Evolutionary conservation across 1,139 yeast genomes (phyloP).

Genomic region (Candida gigantensis): DNA sequence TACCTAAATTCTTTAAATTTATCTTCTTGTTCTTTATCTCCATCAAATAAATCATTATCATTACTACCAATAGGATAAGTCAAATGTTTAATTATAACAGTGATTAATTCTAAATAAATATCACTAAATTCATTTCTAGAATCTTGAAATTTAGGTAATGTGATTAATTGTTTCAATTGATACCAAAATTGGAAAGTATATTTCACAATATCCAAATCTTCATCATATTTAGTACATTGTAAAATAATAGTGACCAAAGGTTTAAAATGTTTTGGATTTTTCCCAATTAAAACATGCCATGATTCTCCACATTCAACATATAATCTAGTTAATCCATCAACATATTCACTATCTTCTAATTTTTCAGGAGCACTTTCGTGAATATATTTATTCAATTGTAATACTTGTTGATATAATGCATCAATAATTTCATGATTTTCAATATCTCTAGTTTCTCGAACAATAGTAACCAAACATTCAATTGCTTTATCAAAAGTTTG

Average conservation of each 20-base stretch:
- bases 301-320: slow-evolving; percentile 94
- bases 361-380: slow-evolving; percentile 25
- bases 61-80: slow-evolving; percentile 64
- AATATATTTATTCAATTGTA: slow-evolving; percentile 58
- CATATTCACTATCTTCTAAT: slow-evolving; percentile 66
- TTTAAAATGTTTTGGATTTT: slow-evolving; percentile 67
- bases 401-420: slow-evolving; percentile 67
- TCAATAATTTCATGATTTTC: slow-evolving; percentile 61
- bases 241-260: slow-evolving; percentile 76
- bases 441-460: slow-evolving; percentile 80
- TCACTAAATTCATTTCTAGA: slow-evolving; percentile 61
- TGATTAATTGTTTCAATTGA: slow-evolving; percentile 69
- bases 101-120: slow-evolving; percentile 63
- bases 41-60: slow-evolving; percentile 49
- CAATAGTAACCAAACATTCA: slow-evolving; percentile 78
- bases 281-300: slow-evolving; percentile 88
- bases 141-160: slow-evolving; percentile 60
- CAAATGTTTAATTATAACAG: slow-evolving; percentile 69
- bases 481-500: slow-evolving; percentile 83
- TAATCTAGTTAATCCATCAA: slow-evolving; percentile 72
- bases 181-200: slow-evolving; percentile 95
- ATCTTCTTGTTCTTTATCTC: slow-evolving; percentile 82
- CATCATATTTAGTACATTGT: slow-evolving; percentile 61
- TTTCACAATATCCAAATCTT: slow-evolving; percentile 84
- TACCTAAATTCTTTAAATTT: slow-evolving; percentile 91